Evolutionary conservation across 805 yeast genomes (phyloP), one percentile per base, ranked within the genome.

Genomic region (Suhomyces sp.): DNA sequence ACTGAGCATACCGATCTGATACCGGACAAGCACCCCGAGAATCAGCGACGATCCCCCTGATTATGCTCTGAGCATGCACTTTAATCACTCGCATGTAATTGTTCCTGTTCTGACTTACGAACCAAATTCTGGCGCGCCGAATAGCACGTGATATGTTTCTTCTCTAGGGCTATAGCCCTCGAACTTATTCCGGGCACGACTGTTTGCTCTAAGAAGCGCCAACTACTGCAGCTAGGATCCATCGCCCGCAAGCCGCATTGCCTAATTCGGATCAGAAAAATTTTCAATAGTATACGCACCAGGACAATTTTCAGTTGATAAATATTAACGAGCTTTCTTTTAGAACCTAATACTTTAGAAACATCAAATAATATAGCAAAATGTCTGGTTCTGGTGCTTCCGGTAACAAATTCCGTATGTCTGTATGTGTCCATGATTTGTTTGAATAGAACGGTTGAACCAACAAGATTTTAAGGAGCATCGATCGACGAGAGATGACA

Each of bases 331-430:
- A 46, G n/a, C 56, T 56, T 57, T 57, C 55, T 51, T 54, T 49
- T 50, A 39, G 46, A 52, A 53, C 60, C 52, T 48, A 52, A 65
- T 61, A 41, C 43, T 46, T 46, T 33, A 46, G 48, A 46, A 46
- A 46, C 48, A 46, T 65, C 65, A 65, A 69, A 80, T 55, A 53
- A 50, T 54, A 60, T 52, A 57, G 50, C 64, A 69, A 72, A 78
- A 87, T 87, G 93, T 86, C 91, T 74, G 87, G 88, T 75, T 84
- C 88, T 78, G 96, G 96, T 85, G 94, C 97, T 83, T 89, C 96
- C 79, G 97, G 99, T 85, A 94, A 91, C 87, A 93, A 93, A 85
- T 94, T 87, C 90, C 91, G 97, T 83, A 90, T 93, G 89, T 91
- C 99, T 79, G 96, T 89, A 89, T 79, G 96, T 88, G 59, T 65